These are phyloP conservation scores for Penicillium glabrum DNA, from an alignment of 2,329 filamentous ascomycete genomes.

Conservation along the genomic window DNA sequence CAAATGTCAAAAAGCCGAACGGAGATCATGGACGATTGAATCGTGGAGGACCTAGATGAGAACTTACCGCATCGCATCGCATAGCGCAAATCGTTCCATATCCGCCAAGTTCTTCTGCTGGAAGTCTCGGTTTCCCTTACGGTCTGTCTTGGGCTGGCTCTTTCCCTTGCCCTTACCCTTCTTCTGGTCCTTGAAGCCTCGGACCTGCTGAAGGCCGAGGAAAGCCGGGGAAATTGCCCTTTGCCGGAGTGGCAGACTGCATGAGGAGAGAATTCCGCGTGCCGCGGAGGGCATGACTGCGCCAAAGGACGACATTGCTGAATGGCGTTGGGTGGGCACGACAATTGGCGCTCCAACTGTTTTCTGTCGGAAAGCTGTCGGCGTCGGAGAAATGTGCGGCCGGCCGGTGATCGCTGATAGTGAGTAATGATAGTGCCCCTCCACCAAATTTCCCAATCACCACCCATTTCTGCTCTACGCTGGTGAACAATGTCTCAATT, in stretches of 20 bases:
- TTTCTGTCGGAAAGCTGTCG: constrained; percentile 34
- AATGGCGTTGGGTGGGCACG: constrained; percentile 12
- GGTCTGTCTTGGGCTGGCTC: constrained; percentile 60
- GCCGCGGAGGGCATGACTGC: constrained; percentile 35
- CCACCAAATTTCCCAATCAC: constrained; percentile 10
- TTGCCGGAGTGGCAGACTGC: constrained; percentile 29
- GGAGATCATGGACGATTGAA: not conserved
- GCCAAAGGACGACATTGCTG: constrained; percentile 37
- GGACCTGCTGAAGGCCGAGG: constrained; percentile 34
- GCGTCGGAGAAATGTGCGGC: constrained; percentile 33
- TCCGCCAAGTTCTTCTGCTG: constrained; percentile 62
- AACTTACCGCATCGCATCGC: constrained; percentile 80
- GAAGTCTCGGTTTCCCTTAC: constrained; percentile 67
- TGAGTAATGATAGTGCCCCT: constrained; percentile 25
- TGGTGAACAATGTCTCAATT: constrained; percentile 31
- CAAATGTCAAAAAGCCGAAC: constrained; percentile 10
- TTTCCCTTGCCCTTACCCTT: constrained; percentile 43
- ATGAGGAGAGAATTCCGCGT: constrained; percentile 35
- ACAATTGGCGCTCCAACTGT: constrained; percentile 24
- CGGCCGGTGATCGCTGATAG: constrained; percentile 19
- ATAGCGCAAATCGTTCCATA: constrained; percentile 73
- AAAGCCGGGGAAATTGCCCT: constrained; percentile 33
- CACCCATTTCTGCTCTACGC: constrained; percentile 6
- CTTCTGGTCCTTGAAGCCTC: constrained; percentile 35
- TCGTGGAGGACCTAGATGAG: not conserved